Conservation (phyloP, 2,329 filamentous ascomycete genomes). For the Alternaria atra region DNA sequence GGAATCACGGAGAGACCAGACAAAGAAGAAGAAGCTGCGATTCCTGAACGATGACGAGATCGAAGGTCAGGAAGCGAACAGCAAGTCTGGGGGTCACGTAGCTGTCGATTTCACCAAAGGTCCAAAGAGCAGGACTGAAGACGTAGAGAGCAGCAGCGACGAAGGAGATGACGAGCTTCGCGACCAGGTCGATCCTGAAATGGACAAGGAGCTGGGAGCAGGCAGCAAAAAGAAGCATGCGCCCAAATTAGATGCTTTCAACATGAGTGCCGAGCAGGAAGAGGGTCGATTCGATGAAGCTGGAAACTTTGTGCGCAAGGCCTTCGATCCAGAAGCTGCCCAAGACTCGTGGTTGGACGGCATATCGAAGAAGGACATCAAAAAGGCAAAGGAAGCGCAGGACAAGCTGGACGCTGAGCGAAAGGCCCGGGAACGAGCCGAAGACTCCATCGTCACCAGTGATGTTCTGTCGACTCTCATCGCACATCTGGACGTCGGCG, state of each 20-base stretch:
- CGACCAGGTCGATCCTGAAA: slow-evolving; percentile 71
- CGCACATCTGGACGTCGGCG: slow-evolving; percentile 74
- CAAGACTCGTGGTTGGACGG: slow-evolving; percentile 95
- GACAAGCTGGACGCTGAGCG: slow-evolving; percentile 83
- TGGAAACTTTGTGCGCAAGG: slow-evolving; percentile 92
- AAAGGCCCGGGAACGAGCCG: slow-evolving; percentile 73
- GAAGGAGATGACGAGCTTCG: slow-evolving; percentile 70
- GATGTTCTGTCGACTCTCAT: slow-evolving; percentile 81
- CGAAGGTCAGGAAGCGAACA: slow-evolving; percentile 78
- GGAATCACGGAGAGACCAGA: slow-evolving; percentile 60
- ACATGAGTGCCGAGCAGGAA: slow-evolving; percentile 88
- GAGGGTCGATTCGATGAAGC: slow-evolving; percentile 91
- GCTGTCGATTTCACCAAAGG: slow-evolving; percentile 64
- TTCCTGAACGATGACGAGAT: slow-evolving; percentile 73
- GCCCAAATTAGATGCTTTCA: slow-evolving; percentile 95
- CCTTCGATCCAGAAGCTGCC: slow-evolving; percentile 84
- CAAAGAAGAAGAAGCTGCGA: slow-evolving; percentile 69
- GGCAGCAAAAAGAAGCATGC: slow-evolving; percentile 93
- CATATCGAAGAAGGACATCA: slow-evolving; percentile 92
- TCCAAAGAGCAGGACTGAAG: slow-evolving; percentile 59
- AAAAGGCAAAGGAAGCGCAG: slow-evolving; percentile 83
- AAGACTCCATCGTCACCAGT: slow-evolving; percentile 77
- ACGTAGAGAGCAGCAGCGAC: slow-evolving; percentile 68
- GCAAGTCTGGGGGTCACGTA: slow-evolving; percentile 76
- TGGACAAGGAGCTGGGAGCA: slow-evolving; percentile 89